A percentile compares a stretch with the other conserved stretches of the same genome.
phyloP scores from a whole-genome alignment of 768 basidiomycete species.

The Lentinula guzmanii region DNA sequence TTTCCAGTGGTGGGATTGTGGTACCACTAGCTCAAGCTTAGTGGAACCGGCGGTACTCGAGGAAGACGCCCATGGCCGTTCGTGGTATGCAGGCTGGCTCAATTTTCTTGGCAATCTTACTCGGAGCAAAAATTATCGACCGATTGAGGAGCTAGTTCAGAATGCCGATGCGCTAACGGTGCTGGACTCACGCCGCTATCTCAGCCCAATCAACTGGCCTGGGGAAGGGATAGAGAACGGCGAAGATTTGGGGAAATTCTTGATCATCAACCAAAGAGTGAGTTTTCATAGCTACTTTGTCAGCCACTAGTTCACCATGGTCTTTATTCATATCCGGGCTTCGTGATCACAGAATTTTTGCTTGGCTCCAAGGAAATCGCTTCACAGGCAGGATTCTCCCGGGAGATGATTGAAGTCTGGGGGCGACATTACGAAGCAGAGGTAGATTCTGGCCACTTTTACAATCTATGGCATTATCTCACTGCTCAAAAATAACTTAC shows the following conservation, averaged over 20 bases:
- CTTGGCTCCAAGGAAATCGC: conserved; percentile 4
- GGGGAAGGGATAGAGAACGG: conserved; percentile 14
- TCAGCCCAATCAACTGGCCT: conserved; percentile 15
- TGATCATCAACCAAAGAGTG: conserved; percentile 13
- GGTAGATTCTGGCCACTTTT: conserved; percentile 7
- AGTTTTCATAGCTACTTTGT: background rate
- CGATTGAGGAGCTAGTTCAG: conserved; percentile 11
- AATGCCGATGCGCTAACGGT: background rate
- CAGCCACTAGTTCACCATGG: background rate
- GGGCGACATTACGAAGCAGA: conserved; percentile 8
- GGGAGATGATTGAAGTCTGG: conserved; percentile 11
- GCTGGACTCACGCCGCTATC: conserved; percentile 8
- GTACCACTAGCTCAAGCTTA: background rate
- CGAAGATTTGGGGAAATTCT: conserved; percentile 12
- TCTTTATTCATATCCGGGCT: background rate
- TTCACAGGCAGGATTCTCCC: conserved; percentile 6
- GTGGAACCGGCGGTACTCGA: background rate
- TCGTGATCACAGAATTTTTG: conserved; percentile 9
- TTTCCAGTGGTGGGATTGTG: conserved; percentile 8
- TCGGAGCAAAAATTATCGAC: conserved; percentile 12
- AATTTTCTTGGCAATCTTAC: conserved; percentile 13
- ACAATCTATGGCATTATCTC: conserved; percentile 12
- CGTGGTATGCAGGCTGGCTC: conserved; percentile 19
- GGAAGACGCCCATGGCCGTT: conserved; percentile 6
- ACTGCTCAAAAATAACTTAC: conserved; percentile 3